A percentile compares a stretch with the other conserved stretches of the same genome.
These are phyloP conservation scores for Pholiota adiposa DNA, from an alignment of 1,284 basidiomycete species.

Conservation along the genomic window DNA sequence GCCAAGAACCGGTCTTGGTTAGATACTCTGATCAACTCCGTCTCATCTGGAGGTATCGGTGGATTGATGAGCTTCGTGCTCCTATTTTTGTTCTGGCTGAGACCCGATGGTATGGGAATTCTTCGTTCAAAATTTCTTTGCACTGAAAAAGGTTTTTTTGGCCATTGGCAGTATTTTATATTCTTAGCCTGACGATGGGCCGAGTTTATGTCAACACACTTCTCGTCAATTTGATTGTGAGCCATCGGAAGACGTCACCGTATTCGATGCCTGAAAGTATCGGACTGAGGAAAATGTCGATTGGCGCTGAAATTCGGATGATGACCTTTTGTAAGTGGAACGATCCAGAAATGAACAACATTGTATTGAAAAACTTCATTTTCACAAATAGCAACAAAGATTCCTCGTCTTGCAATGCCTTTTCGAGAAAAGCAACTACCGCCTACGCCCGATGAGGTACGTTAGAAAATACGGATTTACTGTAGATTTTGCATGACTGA, in stretches of 20 bases:
- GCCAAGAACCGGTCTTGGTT: slow-evolving; percentile 20
- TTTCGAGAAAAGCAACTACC: slow-evolving; percentile 20
- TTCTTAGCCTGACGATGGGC: slow-evolving; percentile 25
- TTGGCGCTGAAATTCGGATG: slow-evolving; percentile 17
- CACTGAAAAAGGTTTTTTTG: not conserved
- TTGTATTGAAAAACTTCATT: not conserved
- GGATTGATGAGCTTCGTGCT: slow-evolving; percentile 22
- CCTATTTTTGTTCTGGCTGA: slow-evolving; percentile 20
- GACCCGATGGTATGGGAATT: slow-evolving; percentile 18
- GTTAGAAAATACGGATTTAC: not conserved
- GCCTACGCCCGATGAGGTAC: slow-evolving; percentile 19
- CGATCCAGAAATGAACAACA: not conserved
- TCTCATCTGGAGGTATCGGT: slow-evolving; percentile 25
- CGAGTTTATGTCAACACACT: slow-evolving; percentile 25
- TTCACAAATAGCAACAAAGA: not conserved
- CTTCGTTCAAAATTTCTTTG: not conserved
- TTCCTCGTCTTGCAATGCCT: not conserved
- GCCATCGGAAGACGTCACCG: slow-evolving; percentile 21
- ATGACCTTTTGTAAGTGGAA: slow-evolving; percentile 18
- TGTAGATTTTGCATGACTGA: not conserved
- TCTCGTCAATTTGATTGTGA: slow-evolving; percentile 25
- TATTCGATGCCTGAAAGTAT: slow-evolving; percentile 13
- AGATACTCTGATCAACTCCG: slow-evolving; percentile 22
- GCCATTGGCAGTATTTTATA: slow-evolving; percentile 19
- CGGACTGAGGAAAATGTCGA: slow-evolving; percentile 14